Evolutionary conservation across 768 basidiomycete genomes (phyloP).

Genomic region (Boletales sp.): DNA sequence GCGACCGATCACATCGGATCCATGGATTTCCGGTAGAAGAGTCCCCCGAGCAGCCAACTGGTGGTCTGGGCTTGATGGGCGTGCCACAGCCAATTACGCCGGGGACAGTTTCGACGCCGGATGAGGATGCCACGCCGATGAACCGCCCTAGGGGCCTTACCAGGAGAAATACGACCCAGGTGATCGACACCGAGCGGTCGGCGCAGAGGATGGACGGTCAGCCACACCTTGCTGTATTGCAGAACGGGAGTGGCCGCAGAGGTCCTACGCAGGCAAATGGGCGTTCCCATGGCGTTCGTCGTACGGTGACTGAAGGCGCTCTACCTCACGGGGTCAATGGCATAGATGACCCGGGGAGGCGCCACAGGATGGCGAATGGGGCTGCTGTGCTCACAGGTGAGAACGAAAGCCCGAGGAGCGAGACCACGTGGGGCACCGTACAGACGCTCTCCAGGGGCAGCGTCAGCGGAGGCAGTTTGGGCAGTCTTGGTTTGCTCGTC

Average conservation of each 20-base stretch:
- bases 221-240: slow-evolving; percentile 8
- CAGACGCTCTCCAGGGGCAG: slow-evolving; percentile 20
- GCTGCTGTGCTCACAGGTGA: slow-evolving; percentile 10
- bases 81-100: slow-evolving; percentile 18
- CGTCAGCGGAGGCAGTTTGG: slow-evolving; percentile 21
- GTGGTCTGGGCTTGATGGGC: slow-evolving; percentile 26
- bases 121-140: slow-evolving; percentile 27
- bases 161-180: slow-evolving; percentile 25
- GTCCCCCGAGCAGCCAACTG: slow-evolving; percentile 24
- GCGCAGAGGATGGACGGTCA: slow-evolving; percentile 14
- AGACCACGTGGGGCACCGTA: slow-evolving; percentile 36
- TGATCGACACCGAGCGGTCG: slow-evolving; percentile 16
- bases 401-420: slow-evolving; percentile 30
- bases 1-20: slow-evolving; percentile 15
- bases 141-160: slow-evolving; percentile 16
- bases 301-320: slow-evolving; percentile 16
- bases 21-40: slow-evolving; percentile 27
- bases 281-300: slow-evolving; percentile 18
- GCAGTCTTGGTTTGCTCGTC: slow-evolving; percentile 27
- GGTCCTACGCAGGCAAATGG: slow-evolving; percentile 11
- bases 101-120: slow-evolving; percentile 25
- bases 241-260: slow-evolving; percentile 18
- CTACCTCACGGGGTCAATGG: slow-evolving; percentile 8
- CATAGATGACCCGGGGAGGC: slow-evolving; percentile 1
- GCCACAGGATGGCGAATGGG: slow-evolving; percentile 8